phyloP scores from a whole-genome alignment of 2,329 filamentous ascomycete species.

The Penicillium sp. region DNA sequence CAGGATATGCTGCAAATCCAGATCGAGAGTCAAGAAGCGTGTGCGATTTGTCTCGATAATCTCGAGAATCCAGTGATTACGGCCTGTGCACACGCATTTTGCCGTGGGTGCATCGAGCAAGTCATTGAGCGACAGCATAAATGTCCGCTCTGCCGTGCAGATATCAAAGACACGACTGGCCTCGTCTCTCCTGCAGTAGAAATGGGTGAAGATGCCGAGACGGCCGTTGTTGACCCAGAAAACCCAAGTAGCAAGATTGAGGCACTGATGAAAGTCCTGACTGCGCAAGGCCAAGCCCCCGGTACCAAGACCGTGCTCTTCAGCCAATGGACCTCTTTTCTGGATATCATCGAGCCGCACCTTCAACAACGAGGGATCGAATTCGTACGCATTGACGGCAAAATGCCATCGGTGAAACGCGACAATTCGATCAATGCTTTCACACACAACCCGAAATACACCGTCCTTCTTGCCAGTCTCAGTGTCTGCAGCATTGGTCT shows the following conservation, averaged over 20 bases:
- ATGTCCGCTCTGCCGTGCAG: conserved; percentile 77
- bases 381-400: conserved; percentile 72
- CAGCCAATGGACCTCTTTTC: conserved; percentile 72
- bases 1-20: conserved; percentile 70
- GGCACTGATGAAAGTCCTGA: conserved; percentile 67
- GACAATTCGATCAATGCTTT: conserved; percentile 65
- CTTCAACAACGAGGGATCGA: conserved; percentile 55
- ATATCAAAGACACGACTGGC: conserved; percentile 54
- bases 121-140: conserved; percentile 70
- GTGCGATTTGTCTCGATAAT: conserved; percentile 71
- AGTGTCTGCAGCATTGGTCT: conserved; percentile 78
- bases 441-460: conserved; percentile 60
- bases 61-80: conserved; percentile 73
- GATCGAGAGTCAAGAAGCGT: conserved; percentile 76
- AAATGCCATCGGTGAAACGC: conserved; percentile 64
- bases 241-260: conserved; percentile 77
- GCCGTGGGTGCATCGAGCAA: conserved; percentile 64
- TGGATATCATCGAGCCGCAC: conserved; percentile 68
- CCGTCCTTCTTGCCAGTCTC: conserved; percentile 74
- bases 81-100: conserved; percentile 76
- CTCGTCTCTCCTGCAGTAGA: conserved; percentile 63
- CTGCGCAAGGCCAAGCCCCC: conserved; percentile 58
- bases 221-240: conserved; percentile 53
- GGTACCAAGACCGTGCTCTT: conserved; percentile 76
- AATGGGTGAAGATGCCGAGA: conserved; percentile 43